Evolutionary conservation across 306 rosid species (phyloP).

Genomic region (Pyrus pyrifolia): DNA sequence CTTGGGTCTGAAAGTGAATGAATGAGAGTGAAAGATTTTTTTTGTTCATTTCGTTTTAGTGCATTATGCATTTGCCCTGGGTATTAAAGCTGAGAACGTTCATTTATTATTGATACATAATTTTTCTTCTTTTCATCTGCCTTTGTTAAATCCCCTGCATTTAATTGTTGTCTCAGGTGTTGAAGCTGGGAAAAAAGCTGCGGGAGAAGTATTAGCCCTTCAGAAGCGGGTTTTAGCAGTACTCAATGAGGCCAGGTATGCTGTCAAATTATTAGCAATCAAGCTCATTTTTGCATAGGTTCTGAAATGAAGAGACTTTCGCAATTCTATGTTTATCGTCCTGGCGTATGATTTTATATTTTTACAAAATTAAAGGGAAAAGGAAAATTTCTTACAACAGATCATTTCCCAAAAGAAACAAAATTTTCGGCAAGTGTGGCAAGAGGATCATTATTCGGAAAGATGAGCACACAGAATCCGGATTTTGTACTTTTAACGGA

Average conservation of each 20-base stretch:
- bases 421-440: neutral
- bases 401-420: neutral
- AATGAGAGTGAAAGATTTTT: neutral
- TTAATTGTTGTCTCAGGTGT: slow-evolving; percentile 49
- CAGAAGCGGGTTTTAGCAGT: slow-evolving; percentile 85
- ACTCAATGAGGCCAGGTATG: slow-evolving; percentile 80
- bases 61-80: neutral
- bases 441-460: neutral
- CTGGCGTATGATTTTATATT: neutral
- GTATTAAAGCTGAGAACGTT: neutral
- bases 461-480: neutral
- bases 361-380: neutral
- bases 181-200: slow-evolving; percentile 93
- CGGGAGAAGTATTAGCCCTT: slow-evolving; percentile 89
- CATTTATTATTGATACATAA: neutral
- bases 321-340: neutral
- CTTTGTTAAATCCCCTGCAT: neutral
- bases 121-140: too few relatives aligned
- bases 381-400: neutral
- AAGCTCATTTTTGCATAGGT: neutral
- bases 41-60: neutral
- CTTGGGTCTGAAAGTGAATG: neutral
- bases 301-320: neutral
- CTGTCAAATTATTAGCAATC: slow-evolving; percentile 2
- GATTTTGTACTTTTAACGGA: neutral